Evolutionary conservation across 2,329 filamentous ascomycete species (phyloP).

Genomic region (Microdochium paspali): DNA sequence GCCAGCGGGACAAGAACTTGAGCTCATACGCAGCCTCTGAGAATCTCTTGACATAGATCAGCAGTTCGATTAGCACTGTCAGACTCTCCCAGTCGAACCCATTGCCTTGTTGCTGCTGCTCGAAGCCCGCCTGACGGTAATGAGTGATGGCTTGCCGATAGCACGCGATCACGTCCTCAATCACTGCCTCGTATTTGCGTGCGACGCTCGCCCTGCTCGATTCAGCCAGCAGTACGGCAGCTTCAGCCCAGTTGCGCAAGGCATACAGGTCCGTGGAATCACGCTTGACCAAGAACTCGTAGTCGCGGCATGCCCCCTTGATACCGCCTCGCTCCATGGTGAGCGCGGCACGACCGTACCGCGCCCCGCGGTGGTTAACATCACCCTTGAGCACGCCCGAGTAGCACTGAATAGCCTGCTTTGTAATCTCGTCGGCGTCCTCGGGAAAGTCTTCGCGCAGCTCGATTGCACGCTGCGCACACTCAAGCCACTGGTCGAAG

Average conservation of each 20-base stretch:
- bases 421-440: conserved; percentile 31
- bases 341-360: conserved; percentile 49
- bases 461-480: conserved; percentile 47
- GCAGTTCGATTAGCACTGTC: conserved; percentile 76
- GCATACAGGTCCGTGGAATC: conserved; percentile 43
- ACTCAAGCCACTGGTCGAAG: conserved; percentile 47
- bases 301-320: conserved; percentile 45
- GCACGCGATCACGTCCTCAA: conserved; percentile 30
- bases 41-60: conserved; percentile 55
- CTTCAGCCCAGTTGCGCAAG: conserved; percentile 46
- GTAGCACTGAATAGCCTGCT: conserved; percentile 49
- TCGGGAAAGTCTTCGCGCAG: conserved; percentile 37
- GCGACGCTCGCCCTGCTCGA: conserved; percentile 24
- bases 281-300: conserved; percentile 42
- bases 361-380: conserved; percentile 44
- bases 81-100: conserved; percentile 68
- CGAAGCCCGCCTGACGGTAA: conserved; percentile 21
- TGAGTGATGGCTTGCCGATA: conserved; percentile 38
- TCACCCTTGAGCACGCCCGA: conserved; percentile 50
- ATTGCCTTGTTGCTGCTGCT: conserved; percentile 22
- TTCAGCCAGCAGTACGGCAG: conserved; percentile 36
- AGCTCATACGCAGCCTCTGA: conserved; percentile 58
- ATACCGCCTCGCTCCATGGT: conserved; percentile 45
- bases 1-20: conserved; percentile 69
- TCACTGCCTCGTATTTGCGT: conserved; percentile 25